Percentiles rank a stretch among this genome's conserved stretches.
These are phyloP conservation scores for Xylaria bambusicola DNA, from an alignment of 495 filamentous ascomycete genomes.

Conservation along the genomic window DNA sequence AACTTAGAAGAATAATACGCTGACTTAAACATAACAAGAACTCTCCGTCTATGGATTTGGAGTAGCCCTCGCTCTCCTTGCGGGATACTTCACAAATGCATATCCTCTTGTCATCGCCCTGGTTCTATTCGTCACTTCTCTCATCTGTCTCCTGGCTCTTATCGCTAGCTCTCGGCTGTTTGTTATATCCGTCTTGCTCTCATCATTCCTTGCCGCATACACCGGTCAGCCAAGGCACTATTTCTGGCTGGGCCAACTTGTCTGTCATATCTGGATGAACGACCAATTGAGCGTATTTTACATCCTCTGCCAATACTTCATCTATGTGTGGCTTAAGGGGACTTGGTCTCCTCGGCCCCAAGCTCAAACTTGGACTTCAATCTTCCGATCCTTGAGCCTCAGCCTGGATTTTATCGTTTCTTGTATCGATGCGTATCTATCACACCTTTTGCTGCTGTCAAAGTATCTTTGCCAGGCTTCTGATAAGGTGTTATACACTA, in stretches of 20 bases:
- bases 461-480: background rate
- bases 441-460: background rate
- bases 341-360: too few species aligned
- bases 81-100: too few species aligned
- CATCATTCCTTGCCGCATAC: background rate
- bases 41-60: too few species aligned
- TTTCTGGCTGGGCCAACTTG: background rate
- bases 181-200: background rate
- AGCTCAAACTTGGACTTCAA: too few species aligned
- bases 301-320: too few species aligned
- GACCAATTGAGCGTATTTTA: too few species aligned
- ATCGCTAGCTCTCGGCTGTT: background rate
- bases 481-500: background rate
- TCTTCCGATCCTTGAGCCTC: too few species aligned
- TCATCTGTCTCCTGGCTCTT: background rate
- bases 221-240: conserved; percentile 1
- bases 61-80: background rate
- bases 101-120: background rate
- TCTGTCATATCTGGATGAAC: background rate
- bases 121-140: background rate
- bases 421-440: background rate
- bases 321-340: too few species aligned
- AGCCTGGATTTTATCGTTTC: too few species aligned
- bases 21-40: too few species aligned
- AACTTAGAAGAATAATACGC: too few species aligned